Conservation (phyloP, 257 asterid genomes). For the Ocimum tenuiflorum region DNA sequence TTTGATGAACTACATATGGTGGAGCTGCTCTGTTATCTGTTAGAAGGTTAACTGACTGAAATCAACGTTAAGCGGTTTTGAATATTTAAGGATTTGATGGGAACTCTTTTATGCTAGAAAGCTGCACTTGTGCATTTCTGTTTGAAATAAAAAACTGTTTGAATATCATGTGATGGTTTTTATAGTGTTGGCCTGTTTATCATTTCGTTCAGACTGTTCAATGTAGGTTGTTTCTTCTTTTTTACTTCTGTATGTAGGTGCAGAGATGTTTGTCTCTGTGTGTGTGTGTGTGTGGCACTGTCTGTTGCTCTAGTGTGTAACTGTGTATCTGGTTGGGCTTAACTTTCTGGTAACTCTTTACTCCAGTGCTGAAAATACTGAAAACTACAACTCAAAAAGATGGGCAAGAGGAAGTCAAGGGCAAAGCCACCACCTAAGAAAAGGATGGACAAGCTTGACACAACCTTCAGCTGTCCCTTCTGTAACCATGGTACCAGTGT, state of each 20-base stretch:
- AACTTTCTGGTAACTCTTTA: background rate
- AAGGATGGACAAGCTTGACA: constrained; percentile 92
- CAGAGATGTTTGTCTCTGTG: too few relatives aligned
- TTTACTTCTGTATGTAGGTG: background rate
- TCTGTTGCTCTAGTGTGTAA: background rate
- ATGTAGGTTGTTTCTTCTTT: background rate
- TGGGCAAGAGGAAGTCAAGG: constrained; percentile 97
- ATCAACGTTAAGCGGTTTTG: too few relatives aligned
- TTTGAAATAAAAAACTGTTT: background rate
- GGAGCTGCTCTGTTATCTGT: too few relatives aligned
- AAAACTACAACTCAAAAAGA: background rate
- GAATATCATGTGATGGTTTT: background rate
- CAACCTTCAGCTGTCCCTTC: constrained; percentile 92
- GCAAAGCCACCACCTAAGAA: constrained; percentile 92
- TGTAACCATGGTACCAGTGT: constrained; percentile 90
- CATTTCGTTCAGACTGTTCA: background rate
- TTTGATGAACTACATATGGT: too few relatives aligned
- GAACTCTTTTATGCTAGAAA: background rate
- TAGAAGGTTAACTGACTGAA: too few relatives aligned
- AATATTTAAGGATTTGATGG: background rate
- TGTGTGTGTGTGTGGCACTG: background rate
- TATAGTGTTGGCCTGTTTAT: background rate
- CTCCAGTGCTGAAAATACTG: background rate
- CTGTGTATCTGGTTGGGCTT: background rate
- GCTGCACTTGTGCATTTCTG: background rate